Base-by-base conservation (phyloP, 495 filamentous ascomycete genomes). In the Delitschia confertaspora region DNA sequence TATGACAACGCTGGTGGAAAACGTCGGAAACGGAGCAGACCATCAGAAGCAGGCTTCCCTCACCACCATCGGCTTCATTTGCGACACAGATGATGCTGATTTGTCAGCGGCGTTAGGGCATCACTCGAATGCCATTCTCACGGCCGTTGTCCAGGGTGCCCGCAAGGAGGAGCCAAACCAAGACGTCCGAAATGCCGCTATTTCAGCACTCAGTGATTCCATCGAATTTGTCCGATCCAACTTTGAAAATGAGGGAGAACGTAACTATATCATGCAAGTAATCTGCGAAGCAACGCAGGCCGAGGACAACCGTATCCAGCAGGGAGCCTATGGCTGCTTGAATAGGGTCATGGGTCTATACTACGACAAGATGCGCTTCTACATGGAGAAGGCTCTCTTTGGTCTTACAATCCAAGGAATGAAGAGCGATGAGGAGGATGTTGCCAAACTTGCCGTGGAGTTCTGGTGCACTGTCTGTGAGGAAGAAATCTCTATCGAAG, bases 401-500 rank as follows among this genome's bases (percentile, higher is more conserved):
- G 91, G 93, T 33, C 73, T 98, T 10, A 98, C 93, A n/a, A 93
- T 96, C 46, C 78, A 94, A 69, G 93, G 91, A 43, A 98, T 98
- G 93, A 93, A 91, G 73, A 89, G 79, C 62, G 82, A 85, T 7
- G 91, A 98, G 55, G 91, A 98, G 62, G 91, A 96, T 64, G 93
- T 96, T 27, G 80, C 93, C 30, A 98, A 98, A 72, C 75, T 98
- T 20, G 91, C 91, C 18, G 85, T 98, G 49, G 91, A 98, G 59
- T 98, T 98, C 71, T 98, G 91, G 91, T 95, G 91, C 68, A 96
- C 91, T 14, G 91, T 98, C 27, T 96, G 91, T 68, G 91, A 98
- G 60, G 91, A 98, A 67, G 91, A 98, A 62, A 85, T 94, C 49
- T 78, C 81, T 43, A 95, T 98, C 60, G 91, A 96, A 50, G 91